A percentile compares a stretch with the other conserved stretches of the same genome.
Evolutionary conservation across 371 early-diverging fungal genomes (phyloP).

Genomic region (Saksenaea oblongispora): DNA sequence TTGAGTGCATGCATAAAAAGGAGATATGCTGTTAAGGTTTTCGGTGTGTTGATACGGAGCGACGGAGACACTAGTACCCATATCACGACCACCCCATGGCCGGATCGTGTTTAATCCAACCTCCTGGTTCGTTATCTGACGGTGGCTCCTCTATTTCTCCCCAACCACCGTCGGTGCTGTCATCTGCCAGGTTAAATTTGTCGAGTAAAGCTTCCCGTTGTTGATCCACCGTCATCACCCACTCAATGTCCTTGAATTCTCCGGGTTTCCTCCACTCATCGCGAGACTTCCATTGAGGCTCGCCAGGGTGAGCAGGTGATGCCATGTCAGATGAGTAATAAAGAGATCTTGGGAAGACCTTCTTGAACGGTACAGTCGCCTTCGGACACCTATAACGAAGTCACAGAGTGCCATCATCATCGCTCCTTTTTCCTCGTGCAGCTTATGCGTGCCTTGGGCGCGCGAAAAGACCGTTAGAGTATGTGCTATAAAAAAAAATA

Average conservation of each 20-base stretch:
- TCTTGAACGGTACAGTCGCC: too few relatives aligned
- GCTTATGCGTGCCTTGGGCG: too few relatives aligned
- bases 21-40: too few relatives aligned
- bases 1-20: too few relatives aligned
- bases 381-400: too few relatives aligned
- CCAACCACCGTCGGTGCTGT: background rate
- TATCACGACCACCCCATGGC: background rate
- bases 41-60: too few relatives aligned
- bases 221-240: background rate
- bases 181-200: background rate
- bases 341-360: too few relatives aligned
- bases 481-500: background rate
- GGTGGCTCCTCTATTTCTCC: background rate
- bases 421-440: too few relatives aligned
- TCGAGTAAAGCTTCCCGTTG: background rate
- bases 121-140: background rate
- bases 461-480: too few relatives aligned
- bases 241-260: background rate
- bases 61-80: too few relatives aligned
- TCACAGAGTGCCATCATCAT: too few relatives aligned
- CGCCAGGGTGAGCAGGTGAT: conserved; percentile 10
- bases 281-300: conserved; percentile 6
- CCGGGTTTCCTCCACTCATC: conserved; percentile 10
- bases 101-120: background rate
- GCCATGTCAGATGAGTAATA: background rate